phyloP scores from a whole-genome alignment of 441 rosid species.

The Erodium moschatum region DNA sequence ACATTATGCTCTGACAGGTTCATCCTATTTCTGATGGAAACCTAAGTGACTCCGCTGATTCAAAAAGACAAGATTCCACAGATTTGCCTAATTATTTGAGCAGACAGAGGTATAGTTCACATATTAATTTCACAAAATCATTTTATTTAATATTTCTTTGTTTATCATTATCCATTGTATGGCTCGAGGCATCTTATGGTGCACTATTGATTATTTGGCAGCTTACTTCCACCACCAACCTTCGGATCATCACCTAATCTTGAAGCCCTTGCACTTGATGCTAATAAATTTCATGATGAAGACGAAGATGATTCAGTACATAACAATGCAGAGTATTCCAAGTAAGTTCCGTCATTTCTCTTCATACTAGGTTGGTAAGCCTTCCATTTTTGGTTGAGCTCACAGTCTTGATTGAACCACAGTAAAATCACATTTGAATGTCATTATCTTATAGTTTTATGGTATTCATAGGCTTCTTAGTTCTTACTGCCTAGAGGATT shows the following conservation, averaged over 20 bases:
- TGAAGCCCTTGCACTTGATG: conserved; percentile 54
- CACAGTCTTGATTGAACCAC: not conserved
- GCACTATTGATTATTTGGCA: conserved; percentile 25
- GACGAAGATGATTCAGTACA: conserved; percentile 31
- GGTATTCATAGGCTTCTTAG: not conserved
- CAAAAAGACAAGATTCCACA: not conserved
- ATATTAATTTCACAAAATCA: not conserved
- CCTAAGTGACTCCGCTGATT: not conserved
- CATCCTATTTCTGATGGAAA: conserved; percentile 4
- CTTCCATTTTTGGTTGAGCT: not conserved
- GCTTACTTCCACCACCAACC: conserved; percentile 67
- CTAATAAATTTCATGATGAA: conserved; percentile 24
- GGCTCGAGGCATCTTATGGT: not conserved
- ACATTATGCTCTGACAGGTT: not conserved
- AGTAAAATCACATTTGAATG: not conserved
- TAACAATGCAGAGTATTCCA: not conserved
- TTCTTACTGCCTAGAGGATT: not conserved
- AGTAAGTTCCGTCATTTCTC: not conserved
- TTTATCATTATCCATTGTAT: not conserved
- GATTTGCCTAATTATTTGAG: not conserved
- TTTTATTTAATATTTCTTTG: not conserved
- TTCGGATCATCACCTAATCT: conserved; percentile 70
- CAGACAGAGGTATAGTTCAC: not conserved
- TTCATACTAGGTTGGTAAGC: not conserved
- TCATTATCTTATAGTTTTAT: not conserved